Evolutionary conservation across 306 rosid genomes (phyloP), one percentile per base, ranked within the genome.

Genomic region (Arachis hypogaea): DNA sequence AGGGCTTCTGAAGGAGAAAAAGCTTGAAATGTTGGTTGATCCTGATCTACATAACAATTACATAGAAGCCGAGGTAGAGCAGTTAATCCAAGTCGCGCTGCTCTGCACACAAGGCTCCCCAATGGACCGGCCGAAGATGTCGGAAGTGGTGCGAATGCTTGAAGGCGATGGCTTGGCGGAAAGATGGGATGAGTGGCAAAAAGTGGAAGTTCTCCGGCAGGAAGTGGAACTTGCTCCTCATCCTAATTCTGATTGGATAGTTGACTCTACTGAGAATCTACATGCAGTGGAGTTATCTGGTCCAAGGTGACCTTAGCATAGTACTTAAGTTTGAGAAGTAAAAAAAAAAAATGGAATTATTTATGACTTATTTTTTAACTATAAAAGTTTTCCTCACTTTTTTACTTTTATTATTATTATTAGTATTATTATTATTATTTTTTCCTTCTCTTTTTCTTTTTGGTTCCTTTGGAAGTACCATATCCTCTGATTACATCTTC

Each of bases 171-270:
- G 99, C 41, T 85, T 94, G 88, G 99, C 95, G 1, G 99, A 94
- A 83, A 86, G 93, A 84, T 94, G 99, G 99, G 97, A 94, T 29
- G 97, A 94, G 78, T 94, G 99, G 99, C 99, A 92, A 59, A 94
- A 94, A 80, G 95, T 88, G 6, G 97, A 94, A 74, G 94, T 94
- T 68, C 97, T 88, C 38, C 90, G 96, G 6, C 99, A 94, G 60
- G 97, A 94, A 71, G 88, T 92, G 69, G 99, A 94, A 68, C 81
- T 94, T 40, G 91, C 96, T 11, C 95, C 96, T 14, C 96, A 94
- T 79, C 97, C 93, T 1, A 88, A 75, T 66, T 94, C 96, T 0
- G 99, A 92, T 75, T 94, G 99, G 97, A 92, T 94, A 14, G 89
- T 94, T 0, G 97, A 94, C 83, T 94, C 99, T 0, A 94, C 97